Evolutionary conservation across 2,329 filamentous ascomycete species (phyloP).

Genomic region (Colletotrichum sp.): DNA sequence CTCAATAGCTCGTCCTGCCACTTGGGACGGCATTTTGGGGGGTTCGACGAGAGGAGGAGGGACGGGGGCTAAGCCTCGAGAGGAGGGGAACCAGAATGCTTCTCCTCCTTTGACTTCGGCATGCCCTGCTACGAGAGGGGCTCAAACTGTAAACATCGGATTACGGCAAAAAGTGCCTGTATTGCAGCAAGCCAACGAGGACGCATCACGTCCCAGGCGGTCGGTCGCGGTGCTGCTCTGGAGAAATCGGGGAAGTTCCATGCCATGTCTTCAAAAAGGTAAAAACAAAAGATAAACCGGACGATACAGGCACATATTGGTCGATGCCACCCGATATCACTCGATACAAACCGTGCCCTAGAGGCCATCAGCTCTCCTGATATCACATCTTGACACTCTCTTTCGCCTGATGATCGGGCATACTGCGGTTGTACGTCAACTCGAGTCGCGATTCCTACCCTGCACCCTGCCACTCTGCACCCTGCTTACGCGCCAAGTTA

Average conservation of each 20-base stretch:
- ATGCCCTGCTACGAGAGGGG: background rate
- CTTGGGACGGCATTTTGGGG: background rate
- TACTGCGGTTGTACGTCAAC: background rate
- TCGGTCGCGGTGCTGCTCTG: background rate
- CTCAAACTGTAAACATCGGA: constrained; percentile 16
- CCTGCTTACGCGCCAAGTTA: background rate
- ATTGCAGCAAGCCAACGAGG: background rate
- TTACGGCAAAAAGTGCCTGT: background rate
- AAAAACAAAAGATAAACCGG: background rate
- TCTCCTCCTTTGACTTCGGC: background rate
- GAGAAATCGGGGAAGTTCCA: background rate
- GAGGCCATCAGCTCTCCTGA: background rate
- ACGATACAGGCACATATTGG: background rate
- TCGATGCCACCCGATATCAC: background rate
- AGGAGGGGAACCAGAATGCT: background rate
- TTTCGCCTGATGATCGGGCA: background rate
- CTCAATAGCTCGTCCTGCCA: background rate
- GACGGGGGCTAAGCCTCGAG: background rate
- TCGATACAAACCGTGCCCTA: background rate
- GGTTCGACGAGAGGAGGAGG: background rate
- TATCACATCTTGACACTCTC: background rate
- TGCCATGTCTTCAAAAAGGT: background rate
- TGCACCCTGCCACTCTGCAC: background rate
- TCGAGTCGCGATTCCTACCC: background rate
- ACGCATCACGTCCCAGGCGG: background rate